A percentile compares a stretch with the other conserved stretches of the same genome.
phyloP scores from a whole-genome alignment of 2,329 filamentous ascomycete genomes.

The Colletotrichum acutatum region DNA sequence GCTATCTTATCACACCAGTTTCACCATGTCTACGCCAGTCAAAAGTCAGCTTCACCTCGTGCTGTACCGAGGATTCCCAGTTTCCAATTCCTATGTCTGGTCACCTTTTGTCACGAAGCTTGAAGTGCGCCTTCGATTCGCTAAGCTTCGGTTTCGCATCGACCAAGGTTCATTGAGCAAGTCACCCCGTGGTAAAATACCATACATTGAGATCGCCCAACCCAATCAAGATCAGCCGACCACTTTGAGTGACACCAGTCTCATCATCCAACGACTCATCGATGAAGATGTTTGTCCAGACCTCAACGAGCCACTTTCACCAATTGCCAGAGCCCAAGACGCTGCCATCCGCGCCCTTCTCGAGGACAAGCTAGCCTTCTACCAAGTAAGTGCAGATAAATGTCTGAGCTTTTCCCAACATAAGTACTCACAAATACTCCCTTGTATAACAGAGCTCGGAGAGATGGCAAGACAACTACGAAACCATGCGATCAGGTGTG shows the following conservation, averaged over 20 bases:
- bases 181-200: conserved; percentile 69
- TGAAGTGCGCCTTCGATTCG: conserved; percentile 69
- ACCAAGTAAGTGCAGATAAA: conserved; percentile 35
- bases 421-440: not conserved
- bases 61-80: conserved; percentile 5
- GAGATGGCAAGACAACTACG: conserved; percentile 69
- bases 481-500: conserved; percentile 64
- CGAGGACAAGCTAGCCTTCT: conserved; percentile 71
- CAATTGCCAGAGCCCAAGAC: conserved; percentile 56
- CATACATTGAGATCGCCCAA: conserved; percentile 58
- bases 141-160: conserved; percentile 56
- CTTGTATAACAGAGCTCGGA: conserved; percentile 55
- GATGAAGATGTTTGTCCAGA: conserved; percentile 55
- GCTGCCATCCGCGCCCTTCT: conserved; percentile 63
- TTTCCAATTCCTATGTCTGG: conserved; percentile 55
- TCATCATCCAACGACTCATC: conserved; percentile 63
- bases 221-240: not conserved
- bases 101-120: conserved; percentile 73
- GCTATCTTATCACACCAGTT: not conserved
- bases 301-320: conserved; percentile 56
- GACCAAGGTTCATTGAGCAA: conserved; percentile 55
- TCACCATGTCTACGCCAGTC: not conserved
- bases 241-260: conserved; percentile 61
- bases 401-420: not conserved
- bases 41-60: not conserved